These are phyloP conservation scores for Nepenthes alata DNA, from an alignment of 179 eudicot species.

Conservation along the genomic window DNA sequence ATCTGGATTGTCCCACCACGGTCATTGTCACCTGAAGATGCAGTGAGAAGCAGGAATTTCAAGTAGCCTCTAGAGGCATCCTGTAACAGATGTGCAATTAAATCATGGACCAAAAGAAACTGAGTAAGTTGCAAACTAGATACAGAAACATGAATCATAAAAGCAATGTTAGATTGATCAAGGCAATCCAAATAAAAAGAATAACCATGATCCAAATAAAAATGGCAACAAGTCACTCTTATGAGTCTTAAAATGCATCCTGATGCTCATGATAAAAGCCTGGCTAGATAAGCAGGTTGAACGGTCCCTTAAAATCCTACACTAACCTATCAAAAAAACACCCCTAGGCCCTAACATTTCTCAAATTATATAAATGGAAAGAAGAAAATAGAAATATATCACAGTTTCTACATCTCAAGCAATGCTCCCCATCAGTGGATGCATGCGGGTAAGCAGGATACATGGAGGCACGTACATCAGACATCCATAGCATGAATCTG, in stretches of 20 bases:
- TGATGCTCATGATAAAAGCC: too few relatives aligned
- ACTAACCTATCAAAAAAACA: too few relatives aligned
- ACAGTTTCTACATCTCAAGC: too few relatives aligned
- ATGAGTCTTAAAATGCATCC: too few relatives aligned
- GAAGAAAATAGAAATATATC: too few relatives aligned
- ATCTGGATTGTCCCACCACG: constrained; percentile 83
- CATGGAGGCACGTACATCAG: background rate
- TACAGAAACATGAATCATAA: background rate
- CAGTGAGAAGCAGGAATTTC: constrained; percentile 81
- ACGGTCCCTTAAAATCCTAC: too few relatives aligned
- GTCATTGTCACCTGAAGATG: constrained; percentile 73
- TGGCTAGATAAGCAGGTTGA: too few relatives aligned
- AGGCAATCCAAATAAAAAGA: background rate
- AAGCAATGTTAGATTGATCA: background rate
- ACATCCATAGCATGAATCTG: background rate
- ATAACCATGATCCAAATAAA: background rate
- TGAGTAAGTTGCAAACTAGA: background rate
- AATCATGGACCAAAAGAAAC: background rate
- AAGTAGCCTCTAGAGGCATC: constrained; percentile 91
- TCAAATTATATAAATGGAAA: background rate
- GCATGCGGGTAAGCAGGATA: too few relatives aligned
- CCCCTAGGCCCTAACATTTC: too few relatives aligned
- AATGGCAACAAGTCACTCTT: background rate
- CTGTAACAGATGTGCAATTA: constrained; percentile 21
- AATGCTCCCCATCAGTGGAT: too few relatives aligned